Evolutionary conservation across 805 yeast species (phyloP), one percentile per base, ranked within the genome.

Genomic region (Metschnikowia santaceciliae): DNA sequence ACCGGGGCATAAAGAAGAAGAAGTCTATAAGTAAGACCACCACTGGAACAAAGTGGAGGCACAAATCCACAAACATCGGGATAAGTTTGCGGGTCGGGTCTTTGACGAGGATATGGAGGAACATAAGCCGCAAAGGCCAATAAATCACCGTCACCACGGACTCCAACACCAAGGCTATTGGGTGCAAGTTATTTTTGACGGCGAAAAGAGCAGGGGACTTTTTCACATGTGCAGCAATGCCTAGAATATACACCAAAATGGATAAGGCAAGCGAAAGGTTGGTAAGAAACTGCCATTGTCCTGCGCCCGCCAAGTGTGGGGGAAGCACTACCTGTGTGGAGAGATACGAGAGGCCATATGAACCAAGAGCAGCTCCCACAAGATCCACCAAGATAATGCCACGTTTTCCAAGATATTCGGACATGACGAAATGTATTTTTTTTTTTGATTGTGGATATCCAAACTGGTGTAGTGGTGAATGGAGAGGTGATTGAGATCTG

Each of bases 241-340:
- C 79, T 35, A 75, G 39, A 14, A 60, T 42, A 51, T 72, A 75
- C 53, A 77, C 75, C 41, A 75, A 50, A 8, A 81, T 56, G 2
- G 87, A 76, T 15, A 77, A 60, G 1, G 67, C 60, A 32, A 84
- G 72, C 7, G 86, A 78, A n/a, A 85, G 59, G 61, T 84, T 86
- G 3, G 94, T 87, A 46, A 86, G 70, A 62, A 87, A 87, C 61
- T 87, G 92, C 67, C 76, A 77, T 51, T 80, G 86, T 1, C 92
- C 92, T 0, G 83, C 92, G 20, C 68, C 64, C 1, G 61, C 69
- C 26, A 86, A 65, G 35, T 66, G 70, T 1, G 66, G 69, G 0
- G 90, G 90, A 23, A 86, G 66, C 13, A 61, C 63, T 6, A 67
- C 36, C 5, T 38, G 38, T 17, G 49, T 48, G 37, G 61, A 55